Evolutionary conservation across 768 basidiomycete genomes (phyloP), one percentile per base, ranked within the genome.

Genomic region (Suillus luteus): DNA sequence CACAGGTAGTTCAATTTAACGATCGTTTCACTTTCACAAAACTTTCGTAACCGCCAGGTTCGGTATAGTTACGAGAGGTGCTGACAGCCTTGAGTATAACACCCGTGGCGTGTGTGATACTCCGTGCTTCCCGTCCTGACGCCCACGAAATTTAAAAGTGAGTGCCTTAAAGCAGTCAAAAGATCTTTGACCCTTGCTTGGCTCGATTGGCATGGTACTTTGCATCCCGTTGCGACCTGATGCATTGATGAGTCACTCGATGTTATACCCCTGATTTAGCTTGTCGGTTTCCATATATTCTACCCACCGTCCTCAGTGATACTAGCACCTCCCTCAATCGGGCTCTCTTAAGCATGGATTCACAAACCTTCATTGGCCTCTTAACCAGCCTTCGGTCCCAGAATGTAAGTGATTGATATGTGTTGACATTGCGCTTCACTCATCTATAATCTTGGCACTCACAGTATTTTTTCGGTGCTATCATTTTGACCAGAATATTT

Each of bases 391-490:
- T 54, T 10, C 33, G 6, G 52, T 35, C 1, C 52, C 33, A 31
- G 33, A 11, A 54, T 37, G 52, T 54, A 12, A 35, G 52, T 12
- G 33, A 35, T 54, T 33, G 9, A 19, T 52, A 33, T 33, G n/a
- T 54, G 10, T 31, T 12, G 11, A 54, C 33, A n/a, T 54, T 35
- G 31, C 33, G 11, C 31, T 33, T 54, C 19, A 54, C 52, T 54
- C 6, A 54, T 35, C 2, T 12, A 7, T 35, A 35, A 54, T 31
- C 19, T 12, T 54, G 52, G 52, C 2, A 12, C 19, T 54, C 33
- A n/a, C 31, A 54, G 52, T 54, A 54, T 35, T 33, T 54, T 37
- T 54, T n/a, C 19, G 52, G 52, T 54, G 33, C 52, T 54, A 54
- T 35, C 52, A 54, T 35, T 54, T 54, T 11, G 5, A 33, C 33